Conservation (phyloP, 331 rosid species). For the Malus hybrid region DNA sequence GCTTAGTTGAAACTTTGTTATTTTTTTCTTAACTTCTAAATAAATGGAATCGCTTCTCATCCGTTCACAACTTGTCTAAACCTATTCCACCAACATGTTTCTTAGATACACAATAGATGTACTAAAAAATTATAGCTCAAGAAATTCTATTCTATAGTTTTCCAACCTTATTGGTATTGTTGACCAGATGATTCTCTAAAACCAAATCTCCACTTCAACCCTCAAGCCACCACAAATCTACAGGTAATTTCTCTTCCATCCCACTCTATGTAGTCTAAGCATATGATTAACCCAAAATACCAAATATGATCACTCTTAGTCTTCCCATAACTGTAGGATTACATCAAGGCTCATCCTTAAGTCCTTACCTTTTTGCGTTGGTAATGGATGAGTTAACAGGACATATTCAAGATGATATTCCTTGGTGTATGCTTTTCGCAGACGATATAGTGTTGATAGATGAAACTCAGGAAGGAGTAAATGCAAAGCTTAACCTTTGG, state of each 20-base stretch:
- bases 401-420: no score
- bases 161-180: background rate
- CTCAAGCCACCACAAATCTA: background rate
- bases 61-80: background rate
- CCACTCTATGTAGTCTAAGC: background rate
- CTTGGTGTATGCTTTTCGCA: no score
- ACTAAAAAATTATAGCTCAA: background rate
- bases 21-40: background rate
- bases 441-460: no score
- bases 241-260: background rate
- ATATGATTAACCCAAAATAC: background rate
- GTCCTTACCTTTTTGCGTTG: no score
- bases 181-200: background rate
- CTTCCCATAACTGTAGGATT: no score
- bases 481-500: no score
- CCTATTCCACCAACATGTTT: background rate
- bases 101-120: background rate
- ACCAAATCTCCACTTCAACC: background rate
- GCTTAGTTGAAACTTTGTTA: background rate
- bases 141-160: background rate
- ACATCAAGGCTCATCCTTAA: no score
- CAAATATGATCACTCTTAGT: background rate
- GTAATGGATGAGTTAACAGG: no score
- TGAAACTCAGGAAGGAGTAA: no score
- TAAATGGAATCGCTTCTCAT: background rate